Conservation (phyloP, 345 rosid species). For the Orychophragmus violaceus region DNA sequence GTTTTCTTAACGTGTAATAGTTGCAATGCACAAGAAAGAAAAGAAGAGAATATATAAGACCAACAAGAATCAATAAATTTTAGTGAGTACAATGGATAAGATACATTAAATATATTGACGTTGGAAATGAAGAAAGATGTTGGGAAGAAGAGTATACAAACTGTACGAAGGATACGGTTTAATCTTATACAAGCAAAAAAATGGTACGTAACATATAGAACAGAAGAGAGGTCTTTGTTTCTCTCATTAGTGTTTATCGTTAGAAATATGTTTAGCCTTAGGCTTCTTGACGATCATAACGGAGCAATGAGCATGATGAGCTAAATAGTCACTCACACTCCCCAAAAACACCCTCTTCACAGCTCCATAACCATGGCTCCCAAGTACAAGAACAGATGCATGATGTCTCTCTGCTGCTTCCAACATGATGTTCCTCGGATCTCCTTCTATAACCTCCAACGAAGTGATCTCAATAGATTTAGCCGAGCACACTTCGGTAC, state of each 20-base stretch:
- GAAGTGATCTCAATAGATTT: constrained; percentile 25
- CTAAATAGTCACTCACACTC: constrained; percentile 25
- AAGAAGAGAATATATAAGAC: not conserved
- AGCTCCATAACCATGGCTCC: constrained; percentile 45
- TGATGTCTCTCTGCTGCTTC: constrained; percentile 32
- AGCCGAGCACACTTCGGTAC: constrained; percentile 24
- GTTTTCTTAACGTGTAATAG: not conserved
- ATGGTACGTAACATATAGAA: not conserved
- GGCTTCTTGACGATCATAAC: constrained; percentile 29
- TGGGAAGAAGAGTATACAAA: not conserved
- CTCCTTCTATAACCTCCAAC: constrained; percentile 17
- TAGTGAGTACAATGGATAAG: not conserved
- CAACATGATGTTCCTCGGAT: no score
- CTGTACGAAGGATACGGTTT: not conserved
- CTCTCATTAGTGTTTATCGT: not conserved
- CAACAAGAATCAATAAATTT: not conserved
- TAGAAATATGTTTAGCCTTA: not conserved
- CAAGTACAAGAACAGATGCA: constrained; percentile 37
- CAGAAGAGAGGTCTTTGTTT: not conserved
- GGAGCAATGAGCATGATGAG: constrained; percentile 31
- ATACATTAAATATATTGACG: not conserved
- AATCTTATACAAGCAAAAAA: not conserved
- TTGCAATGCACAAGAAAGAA: not conserved
- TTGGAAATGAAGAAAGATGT: not conserved
- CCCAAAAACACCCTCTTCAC: constrained; percentile 35